Evolutionary conservation across 306 rosid species (phyloP), one percentile per base, ranked within the genome.

Genomic region (Phaseolus lunatus): DNA sequence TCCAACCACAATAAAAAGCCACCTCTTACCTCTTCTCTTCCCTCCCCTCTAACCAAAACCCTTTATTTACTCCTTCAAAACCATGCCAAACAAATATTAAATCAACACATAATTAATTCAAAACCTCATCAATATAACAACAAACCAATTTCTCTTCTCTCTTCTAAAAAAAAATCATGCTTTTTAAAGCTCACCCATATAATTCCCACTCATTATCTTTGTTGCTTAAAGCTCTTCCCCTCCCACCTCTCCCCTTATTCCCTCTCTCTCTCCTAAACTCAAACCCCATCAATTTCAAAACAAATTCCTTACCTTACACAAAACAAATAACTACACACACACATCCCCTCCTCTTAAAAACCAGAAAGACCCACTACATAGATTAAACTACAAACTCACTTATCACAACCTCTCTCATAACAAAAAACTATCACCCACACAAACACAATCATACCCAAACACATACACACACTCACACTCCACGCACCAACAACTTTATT

Each of bases 201-300:
- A 85, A 91, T 93, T 91, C 93, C 85, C 98, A 88, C 96, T 91
- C 92, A 89, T 89, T 89, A 91, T 93, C 93, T 89, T 86, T 83
- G 95, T 91, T 87, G 89, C 96, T 87, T 85, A 90, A 88, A 88
- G 96, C 90, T 84, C 85, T 78, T 39, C 12, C 77, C 82, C 66
- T 69, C 79, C 76, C 39, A 62, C 6, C 24, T 23, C 80, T 82
- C 56, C 78, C 78, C 82, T 33, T 19, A 54, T 75, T 70, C 73
- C 75, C 54, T 1, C 45, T 6, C 2, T 43, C 47, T 31, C 78
- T 72, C 75, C 33, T 45, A n/a, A n/a, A n/a, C 70, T 47, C 85
- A 24, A 66, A 72, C 80, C 74, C 68, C 79, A 75, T 67, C 83
- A 71, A 68, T 64, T 85, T 75, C 81, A 61, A 62, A 82, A 20